Conservation (phyloP, 306 rosid genomes). For the cucumber (Cucumis sativus) region Cucumber_9930_V3 NC_026656.2:14117501-14118000, state of each 20-base stretch:
- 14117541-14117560: slow-evolving; percentile 84
- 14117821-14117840: neutral
- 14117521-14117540: slow-evolving; percentile 46
- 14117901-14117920: neutral
- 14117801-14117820: neutral
- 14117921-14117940: neutral
- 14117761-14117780: neutral
- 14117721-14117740: neutral
- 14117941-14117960: neutral
- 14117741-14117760: neutral
- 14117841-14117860: neutral
- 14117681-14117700: neutral
- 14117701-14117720: neutral
- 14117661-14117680: neutral
- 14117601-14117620: neutral
- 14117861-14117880: neutral
- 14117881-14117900: neutral
- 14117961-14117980: neutral
- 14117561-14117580: slow-evolving; percentile 68
- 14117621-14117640: neutral
- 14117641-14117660: neutral
- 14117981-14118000: neutral
- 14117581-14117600: slow-evolving; percentile 48
- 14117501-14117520: neutral
- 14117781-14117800: neutral